A percentile compares a stretch with the other conserved stretches of the same genome.
These are phyloP conservation scores for Pezicula carpinea DNA, from an alignment of 2,329 filamentous ascomycete species.

Conservation along the genomic window DNA sequence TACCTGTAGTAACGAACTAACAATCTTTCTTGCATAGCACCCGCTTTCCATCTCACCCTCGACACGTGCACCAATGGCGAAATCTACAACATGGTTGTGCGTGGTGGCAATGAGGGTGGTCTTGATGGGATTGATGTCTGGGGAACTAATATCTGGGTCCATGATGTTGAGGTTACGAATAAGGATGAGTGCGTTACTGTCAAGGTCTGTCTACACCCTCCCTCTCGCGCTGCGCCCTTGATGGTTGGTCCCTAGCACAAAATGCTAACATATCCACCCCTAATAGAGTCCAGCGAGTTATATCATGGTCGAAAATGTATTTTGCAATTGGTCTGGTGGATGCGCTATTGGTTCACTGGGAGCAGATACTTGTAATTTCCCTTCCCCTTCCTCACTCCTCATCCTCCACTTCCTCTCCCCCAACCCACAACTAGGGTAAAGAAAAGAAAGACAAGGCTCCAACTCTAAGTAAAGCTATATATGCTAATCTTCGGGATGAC, in stretches of 20 bases:
- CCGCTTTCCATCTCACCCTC: slow-evolving; percentile 38
- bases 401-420: background rate
- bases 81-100: slow-evolving; percentile 50
- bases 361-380: slow-evolving; percentile 31
- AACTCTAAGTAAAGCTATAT: no score
- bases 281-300: slow-evolving; percentile 47
- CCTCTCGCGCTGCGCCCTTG: background rate
- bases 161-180: slow-evolving; percentile 57
- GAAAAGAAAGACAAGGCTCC: no score
- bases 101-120: slow-evolving; percentile 45
- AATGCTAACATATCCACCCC: background rate
- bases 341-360: slow-evolving; percentile 54
- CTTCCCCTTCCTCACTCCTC: background rate
- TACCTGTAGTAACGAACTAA: slow-evolving; percentile 24
- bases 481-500: no score
- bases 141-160: slow-evolving; percentile 50
- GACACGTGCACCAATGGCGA: slow-evolving; percentile 48
- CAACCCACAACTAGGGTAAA: background rate
- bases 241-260: no score
- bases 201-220: slow-evolving; percentile 32
- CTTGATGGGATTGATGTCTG: slow-evolving; percentile 53
- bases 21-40: slow-evolving; percentile 22
- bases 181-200: slow-evolving; percentile 58
- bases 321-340: slow-evolving; percentile 58
- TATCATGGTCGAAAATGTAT: slow-evolving; percentile 54